A percentile compares a stretch with the other conserved stretches of the same genome.
Evolutionary conservation across 495 filamentous ascomycete genomes (phyloP).

Genomic region (Xylaria sp.): DNA sequence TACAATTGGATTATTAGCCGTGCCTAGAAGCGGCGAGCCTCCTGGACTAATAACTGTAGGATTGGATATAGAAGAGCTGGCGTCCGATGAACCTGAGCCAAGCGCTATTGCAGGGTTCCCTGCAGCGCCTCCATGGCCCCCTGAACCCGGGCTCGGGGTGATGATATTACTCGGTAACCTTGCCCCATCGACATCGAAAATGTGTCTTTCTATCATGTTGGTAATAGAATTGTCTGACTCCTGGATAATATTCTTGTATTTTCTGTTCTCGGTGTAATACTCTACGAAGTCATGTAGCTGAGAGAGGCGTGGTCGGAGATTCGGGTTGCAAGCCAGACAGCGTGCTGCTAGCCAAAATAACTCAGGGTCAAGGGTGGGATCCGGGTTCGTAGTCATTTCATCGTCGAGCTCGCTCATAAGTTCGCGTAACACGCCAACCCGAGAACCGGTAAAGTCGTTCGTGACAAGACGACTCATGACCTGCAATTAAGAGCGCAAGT

Average conservation of each 20-base stretch:
- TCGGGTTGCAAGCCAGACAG: not conserved
- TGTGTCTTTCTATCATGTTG: not conserved
- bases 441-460: constrained; percentile 5
- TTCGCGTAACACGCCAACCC: not conserved
- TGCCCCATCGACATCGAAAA: not conserved
- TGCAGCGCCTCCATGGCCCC: not conserved
- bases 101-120: not conserved
- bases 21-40: too few relatives aligned
- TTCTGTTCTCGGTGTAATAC: not conserved
- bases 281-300: not conserved
- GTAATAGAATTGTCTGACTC: not conserved
- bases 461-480: constrained; percentile 1
- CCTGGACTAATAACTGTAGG: too few relatives aligned
- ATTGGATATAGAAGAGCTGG: too few relatives aligned
- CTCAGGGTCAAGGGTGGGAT: not conserved
- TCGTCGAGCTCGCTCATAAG: not conserved
- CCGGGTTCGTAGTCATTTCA: not conserved
- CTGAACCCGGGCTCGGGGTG: not conserved
- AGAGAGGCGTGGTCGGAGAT: constrained; percentile 5
- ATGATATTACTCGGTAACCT: not conserved
- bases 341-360: constrained; percentile 1
- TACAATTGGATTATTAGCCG: too few relatives aligned
- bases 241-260: not conserved
- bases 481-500: not conserved
- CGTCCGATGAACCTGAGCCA: not conserved